A percentile compares a stretch with the other conserved stretches of the same genome.
Conservation (phyloP, 805 yeast genomes). For the Candida quercuum region DNA sequence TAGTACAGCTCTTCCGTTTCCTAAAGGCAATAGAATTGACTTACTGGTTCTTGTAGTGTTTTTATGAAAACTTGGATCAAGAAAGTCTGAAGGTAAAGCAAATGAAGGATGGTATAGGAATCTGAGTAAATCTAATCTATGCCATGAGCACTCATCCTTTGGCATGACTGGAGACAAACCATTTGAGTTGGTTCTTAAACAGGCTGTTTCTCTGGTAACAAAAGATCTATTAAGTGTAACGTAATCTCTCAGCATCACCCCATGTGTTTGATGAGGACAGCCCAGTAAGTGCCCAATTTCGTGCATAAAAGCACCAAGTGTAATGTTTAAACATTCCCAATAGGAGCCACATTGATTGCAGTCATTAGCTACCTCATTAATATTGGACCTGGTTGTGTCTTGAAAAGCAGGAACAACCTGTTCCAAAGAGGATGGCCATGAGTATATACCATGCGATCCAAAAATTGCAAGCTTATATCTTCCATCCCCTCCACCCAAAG, state of each 20-base stretch:
- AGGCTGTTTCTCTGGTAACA: slow-evolving; percentile 59
- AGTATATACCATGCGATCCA: slow-evolving; percentile 87
- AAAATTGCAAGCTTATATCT: slow-evolving; percentile 77
- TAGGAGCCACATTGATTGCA: slow-evolving; percentile 74
- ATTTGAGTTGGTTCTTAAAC: slow-evolving; percentile 44
- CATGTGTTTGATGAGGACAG: slow-evolving; percentile 86
- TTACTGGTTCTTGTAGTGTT: slow-evolving; percentile 28
- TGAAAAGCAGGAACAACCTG: slow-evolving; percentile 61
- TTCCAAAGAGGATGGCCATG: slow-evolving; percentile 88
- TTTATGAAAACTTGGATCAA: slow-evolving; percentile 35
- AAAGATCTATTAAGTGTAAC: slow-evolving; percentile 76
- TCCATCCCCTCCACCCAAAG: slow-evolving; percentile 83
- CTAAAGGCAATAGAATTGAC: slow-evolving; percentile 43
- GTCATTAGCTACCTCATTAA: slow-evolving; percentile 84
- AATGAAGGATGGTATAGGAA: slow-evolving; percentile 81
- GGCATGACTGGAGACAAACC: slow-evolving; percentile 48
- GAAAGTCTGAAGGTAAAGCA: slow-evolving; percentile 57
- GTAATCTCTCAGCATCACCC: slow-evolving; percentile 89
- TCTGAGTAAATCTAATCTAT: slow-evolving; percentile 71
- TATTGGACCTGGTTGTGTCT: slow-evolving; percentile 63
- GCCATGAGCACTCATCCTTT: slow-evolving; percentile 80
- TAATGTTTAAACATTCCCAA: slow-evolving; percentile 86
- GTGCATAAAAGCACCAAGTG: slow-evolving; percentile 92
- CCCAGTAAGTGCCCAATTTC: slow-evolving; percentile 91
- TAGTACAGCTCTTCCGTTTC: slow-evolving; percentile 34